Evolutionary conservation across 106 monocot species (phyloP).

Genomic region (Chionographis japonica): DNA sequence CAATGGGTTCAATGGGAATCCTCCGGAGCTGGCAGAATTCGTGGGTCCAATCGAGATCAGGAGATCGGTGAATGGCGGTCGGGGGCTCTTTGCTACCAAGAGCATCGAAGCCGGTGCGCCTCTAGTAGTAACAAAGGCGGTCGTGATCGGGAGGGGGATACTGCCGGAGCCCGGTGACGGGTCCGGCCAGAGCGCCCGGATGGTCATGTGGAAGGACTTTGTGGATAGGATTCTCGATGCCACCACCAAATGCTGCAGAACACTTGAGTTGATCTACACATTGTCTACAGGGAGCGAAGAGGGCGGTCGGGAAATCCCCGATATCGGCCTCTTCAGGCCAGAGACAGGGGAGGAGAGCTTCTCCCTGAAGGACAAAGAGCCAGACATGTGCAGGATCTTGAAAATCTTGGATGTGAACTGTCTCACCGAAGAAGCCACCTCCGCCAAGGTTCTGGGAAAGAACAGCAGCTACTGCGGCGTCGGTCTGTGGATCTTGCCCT

Average conservation of each 20-base stretch:
- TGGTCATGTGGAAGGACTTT: slow-evolving; percentile 93
- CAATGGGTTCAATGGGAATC: slow-evolving; percentile 41
- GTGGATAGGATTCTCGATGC: slow-evolving; percentile 56
- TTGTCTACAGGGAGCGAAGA: slow-evolving; percentile 50
- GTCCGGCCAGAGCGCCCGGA: slow-evolving; percentile 20
- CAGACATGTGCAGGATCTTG: slow-evolving; percentile 50
- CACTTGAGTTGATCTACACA: slow-evolving; percentile 41
- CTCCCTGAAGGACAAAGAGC: neutral
- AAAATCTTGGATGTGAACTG: slow-evolving; percentile 85
- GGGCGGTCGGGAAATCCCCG: slow-evolving; percentile 31
- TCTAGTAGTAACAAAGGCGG: slow-evolving; percentile 65
- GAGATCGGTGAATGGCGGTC: slow-evolving; percentile 31
- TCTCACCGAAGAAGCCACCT: slow-evolving; percentile 47
- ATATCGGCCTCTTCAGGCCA: slow-evolving; percentile 51
- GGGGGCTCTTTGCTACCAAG: slow-evolving; percentile 71
- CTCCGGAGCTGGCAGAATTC: slow-evolving; percentile 77
- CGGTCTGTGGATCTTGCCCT: slow-evolving; percentile 76
- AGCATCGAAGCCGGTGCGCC: slow-evolving; percentile 59
- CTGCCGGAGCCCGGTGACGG: slow-evolving; percentile 27
- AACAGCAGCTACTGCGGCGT: slow-evolving; percentile 34
- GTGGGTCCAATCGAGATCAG: slow-evolving; percentile 75
- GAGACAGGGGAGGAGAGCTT: slow-evolving; percentile 9
- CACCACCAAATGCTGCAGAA: slow-evolving; percentile 36
- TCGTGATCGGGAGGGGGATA: slow-evolving; percentile 61
- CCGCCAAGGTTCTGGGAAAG: slow-evolving; percentile 41